phyloP scores from a whole-genome alignment of 805 yeast genomes.

The Cyberlindnera bimundalis region DNA sequence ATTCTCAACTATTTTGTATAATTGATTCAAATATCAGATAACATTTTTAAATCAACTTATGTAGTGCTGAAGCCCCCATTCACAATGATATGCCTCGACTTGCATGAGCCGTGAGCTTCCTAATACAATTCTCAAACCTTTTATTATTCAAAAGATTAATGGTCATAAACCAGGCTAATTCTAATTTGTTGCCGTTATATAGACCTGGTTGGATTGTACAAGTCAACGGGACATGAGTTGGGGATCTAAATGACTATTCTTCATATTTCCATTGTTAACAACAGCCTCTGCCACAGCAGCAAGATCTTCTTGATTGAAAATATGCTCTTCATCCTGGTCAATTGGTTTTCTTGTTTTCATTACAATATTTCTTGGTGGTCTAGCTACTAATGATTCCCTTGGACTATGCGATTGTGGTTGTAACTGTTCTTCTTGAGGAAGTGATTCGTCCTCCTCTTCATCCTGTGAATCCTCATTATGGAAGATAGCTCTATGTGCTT shows the following conservation, averaged over 20 bases:
- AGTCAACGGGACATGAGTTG: constrained; percentile 12
- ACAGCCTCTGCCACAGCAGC: constrained; percentile 30
- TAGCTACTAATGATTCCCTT: background rate
- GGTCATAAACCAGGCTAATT: too few relatives aligned
- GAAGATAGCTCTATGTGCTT: constrained; percentile 20
- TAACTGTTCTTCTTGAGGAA: too few relatives aligned
- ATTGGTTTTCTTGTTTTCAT: background rate
- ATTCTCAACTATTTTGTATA: too few relatives aligned
- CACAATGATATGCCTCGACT: too few relatives aligned
- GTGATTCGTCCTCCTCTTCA: constrained; percentile 5
- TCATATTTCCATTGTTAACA: constrained; percentile 13
- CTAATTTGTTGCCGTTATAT: background rate
- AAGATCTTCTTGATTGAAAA: constrained; percentile 22
- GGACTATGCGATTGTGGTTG: too few relatives aligned
- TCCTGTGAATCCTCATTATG: constrained; percentile 11
- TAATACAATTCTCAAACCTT: too few relatives aligned
- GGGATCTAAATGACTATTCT: constrained; percentile 18
- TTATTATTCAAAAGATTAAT: too few relatives aligned
- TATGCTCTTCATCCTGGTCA: constrained; percentile 3
- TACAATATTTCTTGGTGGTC: constrained; percentile 2
- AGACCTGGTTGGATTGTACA: background rate
- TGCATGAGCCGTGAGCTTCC: too few relatives aligned
- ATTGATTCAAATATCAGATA: too few relatives aligned
- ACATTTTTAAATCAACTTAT: too few relatives aligned
- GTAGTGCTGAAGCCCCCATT: too few relatives aligned